Percentiles rank a stretch among this genome's conserved stretches.
Conservation (phyloP, 2,329 filamentous ascomycete species). For the Aureobasidium pullulans region DNA sequence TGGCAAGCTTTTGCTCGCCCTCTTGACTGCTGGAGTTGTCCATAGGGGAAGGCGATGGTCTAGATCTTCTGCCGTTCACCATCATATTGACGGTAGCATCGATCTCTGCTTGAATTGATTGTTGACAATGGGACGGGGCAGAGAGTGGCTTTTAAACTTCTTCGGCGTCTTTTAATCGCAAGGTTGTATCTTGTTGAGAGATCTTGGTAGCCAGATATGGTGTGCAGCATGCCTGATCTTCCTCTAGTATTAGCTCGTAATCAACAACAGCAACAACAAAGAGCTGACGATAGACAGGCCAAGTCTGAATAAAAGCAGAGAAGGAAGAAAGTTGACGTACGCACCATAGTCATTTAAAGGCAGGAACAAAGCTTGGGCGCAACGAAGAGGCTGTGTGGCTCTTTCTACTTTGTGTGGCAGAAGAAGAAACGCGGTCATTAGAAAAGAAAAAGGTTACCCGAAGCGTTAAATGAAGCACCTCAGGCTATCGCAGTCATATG, state of each 20-base stretch:
- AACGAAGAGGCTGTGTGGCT: background rate
- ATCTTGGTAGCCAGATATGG: background rate
- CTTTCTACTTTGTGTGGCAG: background rate
- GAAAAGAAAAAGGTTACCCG: slow-evolving; percentile 2
- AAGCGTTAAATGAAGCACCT: slow-evolving; percentile 9
- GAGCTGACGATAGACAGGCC: background rate
- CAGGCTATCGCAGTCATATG: background rate
- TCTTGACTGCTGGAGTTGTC: background rate
- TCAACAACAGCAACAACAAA: background rate
- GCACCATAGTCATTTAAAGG: background rate
- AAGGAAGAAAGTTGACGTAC: background rate
- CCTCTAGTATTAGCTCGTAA: background rate
- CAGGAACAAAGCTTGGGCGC: background rate
- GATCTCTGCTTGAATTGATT: background rate
- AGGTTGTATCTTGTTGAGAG: background rate
- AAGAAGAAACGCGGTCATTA: background rate
- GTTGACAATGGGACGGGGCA: background rate
- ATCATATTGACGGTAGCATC: background rate
- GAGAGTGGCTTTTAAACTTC: background rate
- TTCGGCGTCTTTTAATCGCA: background rate
- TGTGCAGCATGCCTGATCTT: background rate
- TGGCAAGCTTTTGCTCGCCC: slow-evolving; percentile 6
- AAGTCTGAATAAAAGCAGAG: background rate
- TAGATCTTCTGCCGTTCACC: background rate
- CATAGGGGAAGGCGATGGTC: background rate